These are phyloP conservation scores for Entomortierella beljakovae DNA, from an alignment of 192 early-diverging fungal genomes.

Conservation along the genomic window DNA sequence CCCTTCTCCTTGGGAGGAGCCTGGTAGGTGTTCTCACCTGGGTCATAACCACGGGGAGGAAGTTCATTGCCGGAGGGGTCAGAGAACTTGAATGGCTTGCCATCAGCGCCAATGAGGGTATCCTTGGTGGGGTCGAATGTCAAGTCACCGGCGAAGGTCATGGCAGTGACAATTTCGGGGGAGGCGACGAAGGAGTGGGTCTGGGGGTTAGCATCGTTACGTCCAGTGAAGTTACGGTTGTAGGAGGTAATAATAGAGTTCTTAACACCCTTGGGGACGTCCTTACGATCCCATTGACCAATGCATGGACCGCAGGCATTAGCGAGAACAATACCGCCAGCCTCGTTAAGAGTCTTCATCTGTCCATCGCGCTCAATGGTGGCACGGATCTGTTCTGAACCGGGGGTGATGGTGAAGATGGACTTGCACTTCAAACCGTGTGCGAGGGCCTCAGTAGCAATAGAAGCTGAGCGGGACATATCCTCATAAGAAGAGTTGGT, in stretches of 20 bases:
- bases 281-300: conserved; percentile 98
- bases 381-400: conserved; percentile 97
- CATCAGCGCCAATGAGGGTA: conserved; percentile 84
- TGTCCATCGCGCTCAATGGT: conserved; percentile 95
- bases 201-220: conserved; percentile 98
- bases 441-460: conserved; percentile 85
- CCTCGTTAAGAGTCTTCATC: conserved; percentile 77
- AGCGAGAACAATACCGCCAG: conserved; percentile 91
- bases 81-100: conserved; percentile 95
- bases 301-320: conserved; percentile 99
- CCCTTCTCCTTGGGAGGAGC: conserved; percentile 89
- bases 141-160: conserved; percentile 94
- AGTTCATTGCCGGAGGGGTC: conserved; percentile 89
- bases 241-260: conserved; percentile 99
- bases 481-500: conserved; percentile 99
- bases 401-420: conserved; percentile 92
- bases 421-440: conserved; percentile 87
- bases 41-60: conserved; percentile 93
- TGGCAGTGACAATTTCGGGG: conserved; percentile 95
- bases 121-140: conserved; percentile 96
- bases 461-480: conserved; percentile 92
- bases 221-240: conserved; percentile 99
- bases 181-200: conserved; percentile 97
- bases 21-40: conserved; percentile 95
- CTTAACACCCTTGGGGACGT: conserved; percentile 95